Conservation (phyloP, 352 stramenopile species). For the Phytopythium delawarense region DNA sequence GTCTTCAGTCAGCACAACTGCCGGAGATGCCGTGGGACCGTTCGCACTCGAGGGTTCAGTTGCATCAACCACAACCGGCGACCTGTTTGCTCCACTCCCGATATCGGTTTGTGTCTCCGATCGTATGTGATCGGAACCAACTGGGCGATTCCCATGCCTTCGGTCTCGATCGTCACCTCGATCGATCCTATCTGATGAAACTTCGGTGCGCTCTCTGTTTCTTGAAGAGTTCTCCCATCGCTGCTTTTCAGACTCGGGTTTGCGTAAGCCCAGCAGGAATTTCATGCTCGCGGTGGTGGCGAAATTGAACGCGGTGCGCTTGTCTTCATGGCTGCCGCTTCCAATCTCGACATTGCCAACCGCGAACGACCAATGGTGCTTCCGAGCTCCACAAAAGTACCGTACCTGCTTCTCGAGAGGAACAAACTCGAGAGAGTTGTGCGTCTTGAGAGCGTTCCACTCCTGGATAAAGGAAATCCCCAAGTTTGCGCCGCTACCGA, state of each 20-base stretch:
- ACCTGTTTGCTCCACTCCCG: not conserved
- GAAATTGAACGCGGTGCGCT: constrained; percentile 41
- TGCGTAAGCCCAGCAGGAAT: constrained; percentile 29
- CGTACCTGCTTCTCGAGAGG: constrained; percentile 35
- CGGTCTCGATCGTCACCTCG: not conserved
- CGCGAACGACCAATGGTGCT: constrained; percentile 62
- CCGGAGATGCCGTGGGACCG: not conserved
- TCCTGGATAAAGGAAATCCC: constrained; percentile 45
- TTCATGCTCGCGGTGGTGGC: constrained; percentile 34
- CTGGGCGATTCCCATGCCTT: not conserved
- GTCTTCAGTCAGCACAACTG: not conserved
- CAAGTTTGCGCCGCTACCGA: constrained; percentile 15
- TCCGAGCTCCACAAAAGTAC: constrained; percentile 41
- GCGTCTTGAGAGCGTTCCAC: constrained; percentile 50
- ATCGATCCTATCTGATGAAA: not conserved
- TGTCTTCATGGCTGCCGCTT: constrained; percentile 55
- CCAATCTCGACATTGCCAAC: constrained; percentile 66
- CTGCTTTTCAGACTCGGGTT: not conserved
- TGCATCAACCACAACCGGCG: not conserved
- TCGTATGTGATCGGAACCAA: not conserved
- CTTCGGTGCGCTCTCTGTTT: not conserved
- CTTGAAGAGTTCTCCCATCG: not conserved
- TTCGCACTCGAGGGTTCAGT: not conserved
- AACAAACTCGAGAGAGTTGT: constrained; percentile 19
- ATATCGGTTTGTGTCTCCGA: not conserved